These are phyloP conservation scores for Verticillium klebahnii DNA, from an alignment of 2,329 filamentous ascomycete genomes.

Conservation along the genomic window DNA sequence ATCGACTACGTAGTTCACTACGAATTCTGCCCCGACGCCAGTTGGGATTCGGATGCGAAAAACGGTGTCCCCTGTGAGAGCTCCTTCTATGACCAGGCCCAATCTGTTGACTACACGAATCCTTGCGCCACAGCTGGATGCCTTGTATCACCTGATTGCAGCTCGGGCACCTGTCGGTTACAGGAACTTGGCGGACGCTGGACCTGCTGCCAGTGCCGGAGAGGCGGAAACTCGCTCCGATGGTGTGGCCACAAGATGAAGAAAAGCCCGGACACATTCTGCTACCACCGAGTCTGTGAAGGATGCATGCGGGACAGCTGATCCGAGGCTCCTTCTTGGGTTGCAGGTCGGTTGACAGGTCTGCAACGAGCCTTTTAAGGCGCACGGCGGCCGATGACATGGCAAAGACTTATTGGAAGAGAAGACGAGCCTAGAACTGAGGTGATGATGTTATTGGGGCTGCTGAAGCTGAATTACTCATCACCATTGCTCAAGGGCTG, in stretches of 20 bases:
- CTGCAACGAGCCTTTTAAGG: not conserved
- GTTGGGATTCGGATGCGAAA: constrained; percentile 21
- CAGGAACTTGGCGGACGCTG: constrained; percentile 43
- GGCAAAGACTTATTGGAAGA: too few species aligned
- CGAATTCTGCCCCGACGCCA: constrained; percentile 34
- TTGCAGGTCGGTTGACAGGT: not conserved
- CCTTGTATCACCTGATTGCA: constrained; percentile 39
- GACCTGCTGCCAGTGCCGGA: constrained; percentile 44
- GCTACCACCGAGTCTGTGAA: constrained; percentile 46
- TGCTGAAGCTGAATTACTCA: not conserved
- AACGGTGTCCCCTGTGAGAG: constrained; percentile 14
- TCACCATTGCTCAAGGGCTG: not conserved
- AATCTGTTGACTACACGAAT: constrained; percentile 31
- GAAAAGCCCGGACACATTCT: constrained; percentile 44
- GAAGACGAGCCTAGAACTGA: not conserved
- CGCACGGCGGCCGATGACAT: not conserved
- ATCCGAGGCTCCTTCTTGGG: not conserved
- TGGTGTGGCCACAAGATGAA: constrained; percentile 42
- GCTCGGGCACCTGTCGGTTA: constrained; percentile 42
- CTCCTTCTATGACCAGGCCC: constrained; percentile 22
- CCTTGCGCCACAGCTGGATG: constrained; percentile 42
- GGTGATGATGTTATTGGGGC: not conserved
- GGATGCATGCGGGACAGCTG: constrained; percentile 31
- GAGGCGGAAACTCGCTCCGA: constrained; percentile 38
- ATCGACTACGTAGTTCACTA: constrained; percentile 38